Evolutionary conservation across 495 filamentous ascomycete species (phyloP).

Genomic region (Aspergillus ellipticus): DNA sequence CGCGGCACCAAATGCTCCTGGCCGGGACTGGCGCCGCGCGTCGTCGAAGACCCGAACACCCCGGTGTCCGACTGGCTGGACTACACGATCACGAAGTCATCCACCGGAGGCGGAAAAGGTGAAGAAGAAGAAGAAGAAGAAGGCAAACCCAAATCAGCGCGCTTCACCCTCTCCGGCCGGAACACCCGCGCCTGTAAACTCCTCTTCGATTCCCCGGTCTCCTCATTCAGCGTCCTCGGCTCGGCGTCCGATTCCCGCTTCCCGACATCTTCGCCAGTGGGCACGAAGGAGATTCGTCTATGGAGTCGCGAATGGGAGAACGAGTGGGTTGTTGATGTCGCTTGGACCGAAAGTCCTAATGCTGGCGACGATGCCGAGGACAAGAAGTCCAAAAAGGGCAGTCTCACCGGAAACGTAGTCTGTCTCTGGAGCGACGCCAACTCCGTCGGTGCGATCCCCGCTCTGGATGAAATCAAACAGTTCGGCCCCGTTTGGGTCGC

Average conservation of each 20-base stretch:
- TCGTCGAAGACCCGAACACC: conserved; percentile 34
- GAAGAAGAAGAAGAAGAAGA: background rate
- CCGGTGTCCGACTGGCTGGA: conserved; percentile 52
- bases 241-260: conserved; percentile 56
- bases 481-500: conserved; percentile 78
- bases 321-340: conserved; percentile 71
- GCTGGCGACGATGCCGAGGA: background rate
- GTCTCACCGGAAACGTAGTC: conserved; percentile 62
- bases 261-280: conserved; percentile 48
- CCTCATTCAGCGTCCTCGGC: conserved; percentile 56
- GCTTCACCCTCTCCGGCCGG: conserved; percentile 56
- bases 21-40: conserved; percentile 60
- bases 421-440: conserved; percentile 93
- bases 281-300: conserved; percentile 56
- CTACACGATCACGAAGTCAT: conserved; percentile 52
- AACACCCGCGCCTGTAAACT: conserved; percentile 72
- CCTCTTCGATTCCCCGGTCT: conserved; percentile 58
- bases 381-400: conserved; percentile 16
- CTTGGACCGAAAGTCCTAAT: conserved; percentile 50
- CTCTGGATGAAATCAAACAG: conserved; percentile 73
- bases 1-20: conserved; percentile 66
- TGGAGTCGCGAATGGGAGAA: conserved; percentile 74
- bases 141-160: conserved; percentile 37
- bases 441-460: conserved; percentile 66
- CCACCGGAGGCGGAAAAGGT: no score